These are phyloP conservation scores for Candida pini DNA, from an alignment of 805 yeast genomes.

Conservation along the genomic window DNA sequence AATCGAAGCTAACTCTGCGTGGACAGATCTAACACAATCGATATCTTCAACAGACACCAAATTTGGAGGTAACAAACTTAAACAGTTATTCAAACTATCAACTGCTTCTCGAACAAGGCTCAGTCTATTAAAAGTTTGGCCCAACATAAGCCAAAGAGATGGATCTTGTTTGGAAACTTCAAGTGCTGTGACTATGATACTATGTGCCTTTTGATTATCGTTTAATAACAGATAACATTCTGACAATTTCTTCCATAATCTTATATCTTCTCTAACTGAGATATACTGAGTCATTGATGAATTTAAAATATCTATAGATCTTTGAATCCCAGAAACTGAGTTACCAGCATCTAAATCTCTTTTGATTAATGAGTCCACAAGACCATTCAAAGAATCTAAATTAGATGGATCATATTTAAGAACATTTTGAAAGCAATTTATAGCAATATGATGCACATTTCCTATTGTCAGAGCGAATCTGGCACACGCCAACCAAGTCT, in stretches of 20 bases:
- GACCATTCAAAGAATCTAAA: constrained; percentile 36
- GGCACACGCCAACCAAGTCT: constrained; percentile 44
- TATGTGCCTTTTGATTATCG: constrained; percentile 48
- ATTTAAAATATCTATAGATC: constrained; percentile 36
- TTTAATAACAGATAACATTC: constrained; percentile 45
- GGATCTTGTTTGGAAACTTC: constrained; percentile 29
- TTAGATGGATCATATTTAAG: constrained; percentile 37
- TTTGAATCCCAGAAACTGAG: constrained; percentile 32
- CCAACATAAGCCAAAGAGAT: constrained; percentile 41
- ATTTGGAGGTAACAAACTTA: constrained; percentile 35
- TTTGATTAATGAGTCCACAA: constrained; percentile 35
- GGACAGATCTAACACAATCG: constrained; percentile 46
- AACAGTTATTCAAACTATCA: constrained; percentile 39
- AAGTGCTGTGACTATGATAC: constrained; percentile 15
- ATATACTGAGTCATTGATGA: constrained; percentile 34
- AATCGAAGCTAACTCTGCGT: constrained; percentile 52
- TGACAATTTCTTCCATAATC: constrained; percentile 44
- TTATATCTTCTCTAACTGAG: constrained; percentile 32
- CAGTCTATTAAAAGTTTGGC: constrained; percentile 41
- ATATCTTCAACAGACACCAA: constrained; percentile 29
- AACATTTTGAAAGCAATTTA: constrained; percentile 38
- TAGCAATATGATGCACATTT: constrained; percentile 31
- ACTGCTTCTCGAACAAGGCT: constrained; percentile 42
- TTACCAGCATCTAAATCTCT: constrained; percentile 34
- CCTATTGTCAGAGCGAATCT: constrained; percentile 40